phyloP scores from a whole-genome alignment of 257 asterid genomes.

The Solanum bulbocastanum region DNA sequence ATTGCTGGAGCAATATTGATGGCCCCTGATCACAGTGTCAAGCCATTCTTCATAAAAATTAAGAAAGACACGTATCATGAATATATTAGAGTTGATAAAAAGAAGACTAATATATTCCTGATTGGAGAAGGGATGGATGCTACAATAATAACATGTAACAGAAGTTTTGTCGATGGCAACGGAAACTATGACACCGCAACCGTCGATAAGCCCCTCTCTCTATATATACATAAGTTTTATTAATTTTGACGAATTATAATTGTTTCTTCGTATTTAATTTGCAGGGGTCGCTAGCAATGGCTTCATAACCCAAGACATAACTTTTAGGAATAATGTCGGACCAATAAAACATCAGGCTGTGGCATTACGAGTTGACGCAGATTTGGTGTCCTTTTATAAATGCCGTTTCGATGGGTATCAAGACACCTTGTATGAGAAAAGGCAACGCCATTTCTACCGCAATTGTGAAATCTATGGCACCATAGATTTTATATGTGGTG shows the following conservation, averaged over 20 bases:
- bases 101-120: background rate
- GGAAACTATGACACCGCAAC: background rate
- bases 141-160: background rate
- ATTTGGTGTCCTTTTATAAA: background rate
- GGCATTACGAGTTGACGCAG: background rate
- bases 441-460: background rate
- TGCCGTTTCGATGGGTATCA: slow-evolving; percentile 8
- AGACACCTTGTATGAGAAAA: background rate
- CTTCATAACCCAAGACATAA: background rate
- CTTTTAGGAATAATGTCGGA: slow-evolving; percentile 1
- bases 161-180: background rate
- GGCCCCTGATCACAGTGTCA: background rate
- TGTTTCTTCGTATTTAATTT: background rate
- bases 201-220: background rate
- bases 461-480: slow-evolving; percentile 3
- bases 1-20: background rate
- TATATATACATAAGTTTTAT: background rate
- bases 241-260: background rate
- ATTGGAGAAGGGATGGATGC: background rate
- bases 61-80: background rate
- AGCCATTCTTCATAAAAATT: background rate
- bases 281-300: background rate
- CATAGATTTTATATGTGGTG: background rate
- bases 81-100: background rate
- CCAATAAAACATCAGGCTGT: background rate